Base-by-base conservation (phyloP, 1,284 basidiomycete species). In the Inonotus obliquus region DNA sequence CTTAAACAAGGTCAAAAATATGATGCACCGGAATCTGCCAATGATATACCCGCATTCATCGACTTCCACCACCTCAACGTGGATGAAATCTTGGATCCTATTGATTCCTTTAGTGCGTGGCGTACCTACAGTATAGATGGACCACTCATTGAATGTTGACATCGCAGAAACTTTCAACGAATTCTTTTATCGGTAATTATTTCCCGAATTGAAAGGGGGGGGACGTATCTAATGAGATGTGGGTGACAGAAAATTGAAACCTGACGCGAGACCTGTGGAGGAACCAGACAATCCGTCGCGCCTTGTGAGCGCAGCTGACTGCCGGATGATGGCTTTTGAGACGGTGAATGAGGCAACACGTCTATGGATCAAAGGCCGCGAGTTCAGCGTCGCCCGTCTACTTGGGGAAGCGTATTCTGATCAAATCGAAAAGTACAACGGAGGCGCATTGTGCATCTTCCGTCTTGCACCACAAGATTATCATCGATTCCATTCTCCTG, bases 291-390 rank as follows among this genome's bases (percentile, higher is more conserved):
- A 98, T 69, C 85, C 91, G 0, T 80, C 77, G 39, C 84, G 89
- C 9, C 78, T 98, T 23, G 92, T 98, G 56, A 92, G 89, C 55
- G 87, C 86, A 25, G 96, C 96, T 0, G 96, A 99, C 76, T 98
- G 94, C 71, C 87, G 96, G 27, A 83, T 98, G 68, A 96, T 98
- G 90, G 87, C 88, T 0, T 99, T 98, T 72, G 87, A 91, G 70
- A 89, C 85, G 0, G 86, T 98, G 7, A 77, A 74, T 52, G 90
- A 93, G 59, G 96, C 97, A 1, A 98, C 93, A 1, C 78, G 80
- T 23, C 76, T 99, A 4, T 99, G 97, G 96, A 97, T 99, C 77
- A 99, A 99, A 71, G 97, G 96, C 0, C 86, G 94, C 25, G 94
- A 97, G 67, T 98, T 98, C 71, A 89, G 86, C 0, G 81, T 98